A percentile compares a stretch with the other conserved stretches of the same genome.
Evolutionary conservation across 768 basidiomycete species (phyloP).

Genomic region (Collybia mongolica): DNA sequence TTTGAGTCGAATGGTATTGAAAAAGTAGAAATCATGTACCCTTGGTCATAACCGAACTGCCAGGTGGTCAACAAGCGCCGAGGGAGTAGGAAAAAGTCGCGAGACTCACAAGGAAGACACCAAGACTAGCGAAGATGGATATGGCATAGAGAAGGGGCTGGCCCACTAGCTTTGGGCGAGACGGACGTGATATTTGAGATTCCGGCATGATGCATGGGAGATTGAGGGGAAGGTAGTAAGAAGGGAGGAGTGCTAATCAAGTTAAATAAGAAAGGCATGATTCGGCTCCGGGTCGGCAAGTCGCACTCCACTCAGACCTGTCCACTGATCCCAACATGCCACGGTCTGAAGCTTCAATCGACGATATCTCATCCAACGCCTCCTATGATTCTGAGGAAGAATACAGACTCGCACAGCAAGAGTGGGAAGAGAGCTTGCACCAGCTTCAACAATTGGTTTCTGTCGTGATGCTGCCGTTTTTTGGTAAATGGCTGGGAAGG

Average conservation of each 20-base stretch:
- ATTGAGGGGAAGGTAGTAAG: slow-evolving; percentile 10
- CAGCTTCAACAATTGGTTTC: slow-evolving; percentile 82
- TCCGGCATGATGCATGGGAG: slow-evolving; percentile 56
- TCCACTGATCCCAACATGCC: slow-evolving; percentile 47
- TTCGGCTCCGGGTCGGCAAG: slow-evolving; percentile 9
- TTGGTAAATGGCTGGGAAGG: slow-evolving; percentile 88
- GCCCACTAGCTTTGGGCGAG: slow-evolving; percentile 64
- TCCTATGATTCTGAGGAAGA: slow-evolving; percentile 71
- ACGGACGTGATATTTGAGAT: slow-evolving; percentile 22
- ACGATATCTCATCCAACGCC: slow-evolving; percentile 52
- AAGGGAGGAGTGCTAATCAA: slow-evolving; percentile 1
- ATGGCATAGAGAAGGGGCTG: slow-evolving; percentile 77
- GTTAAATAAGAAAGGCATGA: neutral
- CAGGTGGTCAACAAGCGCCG: slow-evolving; percentile 5
- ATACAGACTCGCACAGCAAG: slow-evolving; percentile 74
- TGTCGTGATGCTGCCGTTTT: slow-evolving; percentile 77
- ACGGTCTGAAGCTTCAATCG: slow-evolving; percentile 57
- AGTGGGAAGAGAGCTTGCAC: slow-evolving; percentile 90
- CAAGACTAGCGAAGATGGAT: slow-evolving; percentile 79
- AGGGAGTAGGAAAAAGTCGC: neutral
- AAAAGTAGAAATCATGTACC: slow-evolving; percentile 39
- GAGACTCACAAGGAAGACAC: slow-evolving; percentile 75
- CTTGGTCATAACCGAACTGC: slow-evolving; percentile 87
- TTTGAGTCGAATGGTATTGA: slow-evolving; percentile 13
- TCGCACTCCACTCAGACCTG: neutral